A percentile compares a stretch with the other conserved stretches of the same genome.
Evolutionary conservation across 1,284 basidiomycete species (phyloP).

Genomic region (Exobasidium cylindrosporum): DNA sequence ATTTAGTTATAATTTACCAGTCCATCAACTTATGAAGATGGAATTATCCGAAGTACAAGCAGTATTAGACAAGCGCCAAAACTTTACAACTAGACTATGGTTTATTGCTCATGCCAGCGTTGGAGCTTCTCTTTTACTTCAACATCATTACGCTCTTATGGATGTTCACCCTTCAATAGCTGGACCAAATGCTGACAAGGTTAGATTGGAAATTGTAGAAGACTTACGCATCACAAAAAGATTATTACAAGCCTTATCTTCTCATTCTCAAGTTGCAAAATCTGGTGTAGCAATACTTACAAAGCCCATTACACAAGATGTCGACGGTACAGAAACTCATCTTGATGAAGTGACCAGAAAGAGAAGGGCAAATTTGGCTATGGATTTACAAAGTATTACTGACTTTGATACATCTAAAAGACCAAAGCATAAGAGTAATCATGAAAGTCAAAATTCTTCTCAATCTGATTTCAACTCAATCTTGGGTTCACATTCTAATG

Average conservation of each 20-base stretch:
- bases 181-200: slow-evolving; percentile 32
- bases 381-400: slow-evolving; percentile 4
- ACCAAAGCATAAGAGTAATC: not conserved
- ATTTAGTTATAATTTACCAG: slow-evolving; percentile 41
- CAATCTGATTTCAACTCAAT: not conserved
- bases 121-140: slow-evolving; percentile 36
- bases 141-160: slow-evolving; percentile 43
- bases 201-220: slow-evolving; percentile 39
- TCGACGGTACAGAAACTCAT: not conserved
- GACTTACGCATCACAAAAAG: slow-evolving; percentile 42
- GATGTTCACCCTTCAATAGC: slow-evolving; percentile 35
- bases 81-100: slow-evolving; percentile 31
- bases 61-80: slow-evolving; percentile 26
- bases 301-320: not conserved
- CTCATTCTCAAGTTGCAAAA: slow-evolving; percentile 31
- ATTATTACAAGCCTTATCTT: slow-evolving; percentile 39
- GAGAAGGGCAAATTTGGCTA: slow-evolving; percentile 4
- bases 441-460: not conserved
- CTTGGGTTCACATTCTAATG: too few species aligned
- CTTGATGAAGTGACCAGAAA: not conserved
- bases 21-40: slow-evolving; percentile 15
- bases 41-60: slow-evolving; percentile 26
- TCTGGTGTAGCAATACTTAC: slow-evolving; percentile 4
- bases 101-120: slow-evolving; percentile 42
- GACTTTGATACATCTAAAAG: not conserved